phyloP scores from a whole-genome alignment of 2,329 filamentous ascomycete species.

The Colletotrichum abscissum region DNA sequence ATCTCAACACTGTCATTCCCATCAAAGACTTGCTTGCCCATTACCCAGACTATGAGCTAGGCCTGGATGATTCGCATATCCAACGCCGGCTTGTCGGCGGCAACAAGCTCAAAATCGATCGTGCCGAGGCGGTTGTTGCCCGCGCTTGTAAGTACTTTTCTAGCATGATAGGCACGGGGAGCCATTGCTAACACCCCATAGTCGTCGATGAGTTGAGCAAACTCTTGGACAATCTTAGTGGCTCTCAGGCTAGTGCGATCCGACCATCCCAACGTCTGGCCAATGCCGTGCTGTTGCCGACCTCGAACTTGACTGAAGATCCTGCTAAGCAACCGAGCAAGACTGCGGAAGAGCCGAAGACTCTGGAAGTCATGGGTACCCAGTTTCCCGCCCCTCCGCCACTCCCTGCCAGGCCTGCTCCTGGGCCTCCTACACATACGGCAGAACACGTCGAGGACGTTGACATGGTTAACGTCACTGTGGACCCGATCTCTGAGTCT shows the following conservation, averaged over 20 bases:
- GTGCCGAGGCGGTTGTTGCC: slow-evolving; percentile 71
- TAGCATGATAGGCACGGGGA: slow-evolving; percentile 45
- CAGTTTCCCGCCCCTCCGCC: slow-evolving; percentile 50
- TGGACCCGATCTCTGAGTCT: slow-evolving; percentile 50
- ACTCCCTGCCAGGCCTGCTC: slow-evolving; percentile 60
- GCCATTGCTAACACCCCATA: slow-evolving; percentile 55
- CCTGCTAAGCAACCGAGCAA: neutral
- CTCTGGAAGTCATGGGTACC: slow-evolving; percentile 32
- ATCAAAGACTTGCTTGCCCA: slow-evolving; percentile 84
- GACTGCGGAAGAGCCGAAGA: slow-evolving; percentile 7
- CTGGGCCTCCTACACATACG: slow-evolving; percentile 46
- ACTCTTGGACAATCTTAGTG: slow-evolving; percentile 78
- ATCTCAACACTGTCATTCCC: slow-evolving; percentile 88
- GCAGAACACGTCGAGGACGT: slow-evolving; percentile 43
- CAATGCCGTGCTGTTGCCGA: slow-evolving; percentile 78
- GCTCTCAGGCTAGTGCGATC: slow-evolving; percentile 70
- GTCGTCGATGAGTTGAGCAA: slow-evolving; percentile 79
- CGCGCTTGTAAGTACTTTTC: slow-evolving; percentile 76
- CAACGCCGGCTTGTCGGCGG: slow-evolving; percentile 80
- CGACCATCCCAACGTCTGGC: slow-evolving; percentile 82
- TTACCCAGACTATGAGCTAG: slow-evolving; percentile 77
- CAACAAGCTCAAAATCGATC: slow-evolving; percentile 60
- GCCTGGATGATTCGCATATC: slow-evolving; percentile 72
- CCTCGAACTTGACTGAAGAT: slow-evolving; percentile 41
- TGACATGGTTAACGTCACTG: slow-evolving; percentile 47